Base-by-base conservation (phyloP, 2,329 filamentous ascomycete genomes). In the Mycocentrospora acerina region DNA sequence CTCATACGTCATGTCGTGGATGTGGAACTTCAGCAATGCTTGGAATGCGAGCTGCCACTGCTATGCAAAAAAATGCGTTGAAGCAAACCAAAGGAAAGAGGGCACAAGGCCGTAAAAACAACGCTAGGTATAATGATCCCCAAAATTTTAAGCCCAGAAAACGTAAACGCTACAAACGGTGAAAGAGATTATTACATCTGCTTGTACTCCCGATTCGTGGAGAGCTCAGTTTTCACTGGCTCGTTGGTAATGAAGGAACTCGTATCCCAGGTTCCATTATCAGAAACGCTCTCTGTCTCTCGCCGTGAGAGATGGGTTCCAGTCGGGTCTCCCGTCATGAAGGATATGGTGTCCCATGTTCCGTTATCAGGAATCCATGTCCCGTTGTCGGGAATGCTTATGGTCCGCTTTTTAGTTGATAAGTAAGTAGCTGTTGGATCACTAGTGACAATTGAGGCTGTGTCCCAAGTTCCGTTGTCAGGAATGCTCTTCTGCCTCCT, bases 251-350 rank as follows among this genome's bases (percentile, higher is more conserved):
- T 40, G 27, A 49, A 48, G 22, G 49, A 47, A 35, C 51, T 59
- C 15, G 55, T 59, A 28, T 59, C 55, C 55, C 55, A 59, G 7
- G 55, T 59, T n/a, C 53, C 55, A 16, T 48, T 51, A 24, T 59
- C 55, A 2, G 47, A 34, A 11, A 57, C 38, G 14, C 43, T 57
- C 33, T 40, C 32, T 40, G 29, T 41, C 31, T 24, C 39, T 37
- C 37, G 31, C 41, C 9, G 40, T 24, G 52, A 53, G 29, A 51
- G 33, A 18, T 50, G 43, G 10, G 49, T 48, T 29, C 51, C 55
- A 1, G 51, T 43, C 18, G 42, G 48, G 24, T 49, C 32, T 24
- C 46, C 51, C 24, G 50, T 54, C 7, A 44, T 37, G 27, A 48
- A 48, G 18, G 49, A 47, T 33, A 51, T 59, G 15, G 55, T 59